Evolutionary conservation across 2,329 filamentous ascomycete species (phyloP), one percentile per base, ranked within the genome.

Genomic region (Penicillium sp.): DNA sequence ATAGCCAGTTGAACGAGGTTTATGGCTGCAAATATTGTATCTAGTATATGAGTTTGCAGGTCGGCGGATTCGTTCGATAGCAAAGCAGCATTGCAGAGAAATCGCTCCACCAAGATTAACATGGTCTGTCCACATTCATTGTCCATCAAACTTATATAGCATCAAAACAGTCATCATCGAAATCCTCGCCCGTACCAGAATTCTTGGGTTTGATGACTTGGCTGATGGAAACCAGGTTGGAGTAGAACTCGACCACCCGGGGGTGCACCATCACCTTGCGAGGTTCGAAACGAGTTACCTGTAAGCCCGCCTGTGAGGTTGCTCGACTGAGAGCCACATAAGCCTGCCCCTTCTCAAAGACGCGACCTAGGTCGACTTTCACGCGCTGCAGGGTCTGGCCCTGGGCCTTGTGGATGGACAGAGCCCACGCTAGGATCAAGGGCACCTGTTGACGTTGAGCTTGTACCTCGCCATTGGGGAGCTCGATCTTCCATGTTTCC

Each of bases 351-450:
- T 95, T 96, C 63, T 98, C 93, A 56, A 98, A 98, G 1, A 95
- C 87, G 47, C 81, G 85, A 19, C 88, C 86, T 1, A 98, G 75
- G 61, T 98, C 89, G 17, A 98, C 93, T 60, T 94, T 94, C 44
- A 98, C 93, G 35, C 91, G 78, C 59, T 94, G 89, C 17, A 96
- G 72, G 21, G 91, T 97, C 64, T 97, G 91, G 1, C 91, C 91
- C 63, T 97, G 91, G 1, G 93, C 93, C 68, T 98, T 98, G 73
- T 98, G 93, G 44, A 98, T 98, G 1, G 89, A 95, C 14, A 98
- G 71, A 2, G 93, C 93, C 93, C 93, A 98, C 0, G 93, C 93
- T 19, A 98, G 75, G 48, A 98, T 97, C 35, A 98, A 75, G 0
- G 93, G 93, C 2, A 91, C 67, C 56, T 91, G 87, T 31, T 77